Percentiles rank a stretch among this genome's conserved stretches.
Conservation (phyloP, 2,329 filamentous ascomycete genomes). For the Cladosporium sp. region DNA sequence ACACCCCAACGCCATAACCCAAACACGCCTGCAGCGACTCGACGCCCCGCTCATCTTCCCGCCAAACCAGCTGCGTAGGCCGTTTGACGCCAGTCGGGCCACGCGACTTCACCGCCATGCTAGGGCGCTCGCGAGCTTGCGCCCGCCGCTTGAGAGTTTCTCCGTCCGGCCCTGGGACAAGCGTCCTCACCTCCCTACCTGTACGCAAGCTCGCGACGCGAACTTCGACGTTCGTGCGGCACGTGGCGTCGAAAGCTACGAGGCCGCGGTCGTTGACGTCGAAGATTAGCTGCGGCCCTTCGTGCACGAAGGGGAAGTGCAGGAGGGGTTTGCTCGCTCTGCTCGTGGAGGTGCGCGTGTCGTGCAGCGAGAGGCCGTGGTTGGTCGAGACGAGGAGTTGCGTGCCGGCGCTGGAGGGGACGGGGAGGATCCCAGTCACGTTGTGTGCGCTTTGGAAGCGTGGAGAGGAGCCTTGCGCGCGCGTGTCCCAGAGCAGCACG, state of each 20-base stretch:
- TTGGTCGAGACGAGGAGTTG: slow-evolving; percentile 20
- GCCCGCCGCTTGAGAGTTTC: too few relatives aligned
- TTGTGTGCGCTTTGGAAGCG: slow-evolving; percentile 11
- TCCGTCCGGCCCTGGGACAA: slow-evolving; percentile 9
- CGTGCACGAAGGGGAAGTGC: slow-evolving; percentile 12
- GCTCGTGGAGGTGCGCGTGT: slow-evolving; percentile 14
- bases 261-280: slow-evolving; percentile 20
- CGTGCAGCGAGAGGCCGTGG: slow-evolving; percentile 15
- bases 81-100: too few relatives aligned
- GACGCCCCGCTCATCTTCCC: slow-evolving; percentile 17
- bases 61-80: slow-evolving; percentile 18
- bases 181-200: slow-evolving; percentile 17
- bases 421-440: slow-evolving; percentile 15
- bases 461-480: slow-evolving; percentile 12
- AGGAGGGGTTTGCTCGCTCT: slow-evolving; percentile 9
- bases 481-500: slow-evolving; percentile 28
- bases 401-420: slow-evolving; percentile 6
- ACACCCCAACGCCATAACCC: slow-evolving; percentile 17
- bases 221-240: slow-evolving; percentile 16
- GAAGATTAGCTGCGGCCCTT: slow-evolving; percentile 17
- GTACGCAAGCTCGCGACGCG: slow-evolving; percentile 22
- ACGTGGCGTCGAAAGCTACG: slow-evolving; percentile 12
- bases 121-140: too few relatives aligned
- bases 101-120: too few relatives aligned
- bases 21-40: slow-evolving; percentile 23